Percentiles rank a stretch among this genome's conserved stretches.
These are phyloP conservation scores for Trichosporon coremiiforme DNA, from an alignment of 1,284 basidiomycete genomes.

Conservation along the genomic window DNA sequence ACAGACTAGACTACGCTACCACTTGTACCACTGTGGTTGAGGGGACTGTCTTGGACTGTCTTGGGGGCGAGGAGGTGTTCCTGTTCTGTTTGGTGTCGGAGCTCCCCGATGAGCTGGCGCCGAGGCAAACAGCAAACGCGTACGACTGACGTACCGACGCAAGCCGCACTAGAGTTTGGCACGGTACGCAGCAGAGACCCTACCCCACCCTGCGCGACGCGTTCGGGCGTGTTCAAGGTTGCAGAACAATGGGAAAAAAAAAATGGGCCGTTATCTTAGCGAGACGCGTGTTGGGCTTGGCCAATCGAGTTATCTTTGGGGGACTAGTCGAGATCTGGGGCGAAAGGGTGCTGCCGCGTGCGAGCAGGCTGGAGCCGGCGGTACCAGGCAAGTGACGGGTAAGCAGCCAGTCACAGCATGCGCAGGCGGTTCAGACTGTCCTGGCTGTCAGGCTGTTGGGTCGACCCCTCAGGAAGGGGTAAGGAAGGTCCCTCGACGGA, in stretches of 20 bases:
- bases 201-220: no score
- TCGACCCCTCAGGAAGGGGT: no score
- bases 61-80: no score
- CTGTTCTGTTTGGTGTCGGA: not conserved
- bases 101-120: no score
- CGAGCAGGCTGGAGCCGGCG: not conserved
- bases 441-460: no score
- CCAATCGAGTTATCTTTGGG: conserved; percentile 2
- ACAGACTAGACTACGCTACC: conserved; percentile 9
- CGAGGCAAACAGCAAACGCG: no score
- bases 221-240: no score
- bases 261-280: conserved; percentile 13
- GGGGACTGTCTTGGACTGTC: no score
- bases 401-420: not conserved
- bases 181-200: not conserved
- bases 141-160: no score
- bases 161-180: not conserved
- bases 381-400: not conserved
- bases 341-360: not conserved
- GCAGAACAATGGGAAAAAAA: not conserved
- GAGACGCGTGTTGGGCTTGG: not conserved
- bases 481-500: not conserved
- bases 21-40: not conserved
- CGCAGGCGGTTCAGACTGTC: not conserved
- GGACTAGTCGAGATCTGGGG: not conserved